Base-by-base conservation (phyloP, 2,329 filamentous ascomycete genomes). In the Pyricularia pennisetigena region DNA sequence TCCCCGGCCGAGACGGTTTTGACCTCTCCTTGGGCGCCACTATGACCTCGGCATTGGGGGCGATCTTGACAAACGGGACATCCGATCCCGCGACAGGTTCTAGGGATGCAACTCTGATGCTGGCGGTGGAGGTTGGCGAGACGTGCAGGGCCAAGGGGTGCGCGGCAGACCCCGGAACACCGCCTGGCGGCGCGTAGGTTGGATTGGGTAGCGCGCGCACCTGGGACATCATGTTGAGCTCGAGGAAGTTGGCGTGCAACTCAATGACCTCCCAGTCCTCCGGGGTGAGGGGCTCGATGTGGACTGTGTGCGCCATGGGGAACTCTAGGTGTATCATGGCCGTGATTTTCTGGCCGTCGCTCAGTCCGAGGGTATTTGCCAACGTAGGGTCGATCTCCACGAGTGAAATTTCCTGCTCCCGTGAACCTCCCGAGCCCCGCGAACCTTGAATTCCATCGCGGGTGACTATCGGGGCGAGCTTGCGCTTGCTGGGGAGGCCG, bases 211-310 rank as follows among this genome's bases (percentile, higher is more conserved):
- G 83, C 23, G 94, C 94, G 74, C 95, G 90, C 73, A 99, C 94
- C 80, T 99, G 95, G 63, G 90, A 91, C 35, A 97, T 83, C 67
- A 99, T 88, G 77, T 99, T 98, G 71, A 97, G 84, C 76, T 99
- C 95, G 66, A 99, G 83, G 75, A 98, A 99, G 20, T 90, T 95
- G 5, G 95, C 95, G 81, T 99, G 95, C 1, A 99, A 83, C 78
- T 99, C 95, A 73, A 99, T 98, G 74, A 98, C 97, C 79, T 99
- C 95, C 95, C 95, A 99, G 76, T 99, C 95, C 69, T 96, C 93
- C 1, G 94, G 88, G 0, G 95, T 98, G 74, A 98, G 80, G 41
- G 95, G 95, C 77, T 99, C 96, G 73, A 99, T 98, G 76, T 97
- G 93, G 78, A 99, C 90, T 1, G 94, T 98, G 78, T 97, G 93